A percentile compares a stretch with the other conserved stretches of the same genome.
These are phyloP conservation scores for Aspergillus persii DNA, from an alignment of 2,329 filamentous ascomycete genomes.

Conservation along the genomic window DNA sequence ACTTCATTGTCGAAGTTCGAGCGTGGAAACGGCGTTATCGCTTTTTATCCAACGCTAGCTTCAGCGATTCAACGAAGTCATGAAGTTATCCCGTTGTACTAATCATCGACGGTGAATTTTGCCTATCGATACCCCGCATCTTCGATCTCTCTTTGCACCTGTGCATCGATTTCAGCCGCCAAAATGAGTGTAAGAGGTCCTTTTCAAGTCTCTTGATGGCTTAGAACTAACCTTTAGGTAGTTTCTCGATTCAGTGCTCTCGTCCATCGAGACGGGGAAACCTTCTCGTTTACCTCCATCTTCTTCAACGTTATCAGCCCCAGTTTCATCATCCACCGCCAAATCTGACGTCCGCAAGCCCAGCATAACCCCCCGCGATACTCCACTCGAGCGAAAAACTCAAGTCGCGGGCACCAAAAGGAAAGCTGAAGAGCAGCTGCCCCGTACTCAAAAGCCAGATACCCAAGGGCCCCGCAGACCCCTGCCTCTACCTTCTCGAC, in stretches of 20 bases:
- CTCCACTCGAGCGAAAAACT: constrained; percentile 18
- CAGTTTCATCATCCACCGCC: constrained; percentile 20
- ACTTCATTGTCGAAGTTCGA: background rate
- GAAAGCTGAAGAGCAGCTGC: constrained; percentile 43
- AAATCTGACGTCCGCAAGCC: constrained; percentile 25
- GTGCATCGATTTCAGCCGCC: background rate
- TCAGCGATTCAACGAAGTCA: constrained; percentile 35
- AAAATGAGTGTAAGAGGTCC: constrained; percentile 40
- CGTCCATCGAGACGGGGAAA: constrained; percentile 48
- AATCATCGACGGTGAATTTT: constrained; percentile 40
- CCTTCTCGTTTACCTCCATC: constrained; percentile 28
- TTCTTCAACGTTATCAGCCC: constrained; percentile 22
- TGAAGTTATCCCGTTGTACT: constrained; percentile 38
- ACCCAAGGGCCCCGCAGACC: constrained; percentile 19
- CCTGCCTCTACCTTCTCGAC: constrained; percentile 16
- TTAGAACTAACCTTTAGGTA: constrained; percentile 26
- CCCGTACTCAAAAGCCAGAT: constrained; percentile 27
- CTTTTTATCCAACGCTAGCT: constrained; percentile 14
- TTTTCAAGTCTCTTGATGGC: background rate
- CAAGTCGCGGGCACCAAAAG: constrained; percentile 35
- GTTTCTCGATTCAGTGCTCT: constrained; percentile 53
- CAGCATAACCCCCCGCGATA: constrained; percentile 13
- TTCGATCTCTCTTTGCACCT: constrained; percentile 2
- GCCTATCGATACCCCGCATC: constrained; percentile 14
- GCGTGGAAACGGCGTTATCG: constrained; percentile 13